phyloP scores from a whole-genome alignment of 1,284 basidiomycete genomes.

The Sporisorium iseilematis-ciliati region DNA sequence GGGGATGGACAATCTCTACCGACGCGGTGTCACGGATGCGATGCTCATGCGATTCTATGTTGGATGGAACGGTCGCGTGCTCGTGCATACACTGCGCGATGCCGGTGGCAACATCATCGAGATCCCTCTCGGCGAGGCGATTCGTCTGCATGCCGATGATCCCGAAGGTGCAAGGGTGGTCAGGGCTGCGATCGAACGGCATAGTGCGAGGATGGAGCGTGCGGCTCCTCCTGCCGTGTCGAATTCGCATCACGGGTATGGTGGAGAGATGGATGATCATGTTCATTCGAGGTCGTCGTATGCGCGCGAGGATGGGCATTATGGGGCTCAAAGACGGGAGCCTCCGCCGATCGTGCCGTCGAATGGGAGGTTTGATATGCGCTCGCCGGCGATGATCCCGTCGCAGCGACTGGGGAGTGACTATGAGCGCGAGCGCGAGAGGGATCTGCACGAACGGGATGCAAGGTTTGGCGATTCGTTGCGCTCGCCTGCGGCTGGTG shows the following conservation, averaged over 20 bases:
- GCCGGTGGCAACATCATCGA: slow-evolving; percentile 40
- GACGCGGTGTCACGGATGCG: slow-evolving; percentile 65
- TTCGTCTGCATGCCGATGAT: slow-evolving; percentile 59
- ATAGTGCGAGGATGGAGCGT: slow-evolving; percentile 29
- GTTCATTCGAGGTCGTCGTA: slow-evolving; percentile 10
- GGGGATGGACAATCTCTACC: slow-evolving; percentile 64
- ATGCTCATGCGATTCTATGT: slow-evolving; percentile 66
- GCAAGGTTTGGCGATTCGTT: slow-evolving; percentile 24
- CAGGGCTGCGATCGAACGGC: slow-evolving; percentile 31
- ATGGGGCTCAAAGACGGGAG: slow-evolving; percentile 28
- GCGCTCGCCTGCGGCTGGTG: slow-evolving; percentile 24
- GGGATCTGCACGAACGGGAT: slow-evolving; percentile 20
- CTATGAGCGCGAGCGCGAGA: slow-evolving; percentile 33
- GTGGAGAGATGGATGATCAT: slow-evolving; percentile 16
- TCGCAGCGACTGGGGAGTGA: slow-evolving; percentile 20
- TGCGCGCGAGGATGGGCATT: slow-evolving; percentile 20
- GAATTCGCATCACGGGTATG: slow-evolving; percentile 8
- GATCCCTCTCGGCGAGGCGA: slow-evolving; percentile 50
- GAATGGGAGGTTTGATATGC: slow-evolving; percentile 20
- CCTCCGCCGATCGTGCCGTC: slow-evolving; percentile 27
- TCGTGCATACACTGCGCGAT: slow-evolving; percentile 60
- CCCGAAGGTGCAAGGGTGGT: slow-evolving; percentile 60
- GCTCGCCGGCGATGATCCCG: slow-evolving; percentile 27
- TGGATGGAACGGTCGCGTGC: slow-evolving; percentile 66
- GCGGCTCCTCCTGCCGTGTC: slow-evolving; percentile 1